Conservation (phyloP, 768 basidiomycete species). For the Fomitopsis pulvina region DNA sequence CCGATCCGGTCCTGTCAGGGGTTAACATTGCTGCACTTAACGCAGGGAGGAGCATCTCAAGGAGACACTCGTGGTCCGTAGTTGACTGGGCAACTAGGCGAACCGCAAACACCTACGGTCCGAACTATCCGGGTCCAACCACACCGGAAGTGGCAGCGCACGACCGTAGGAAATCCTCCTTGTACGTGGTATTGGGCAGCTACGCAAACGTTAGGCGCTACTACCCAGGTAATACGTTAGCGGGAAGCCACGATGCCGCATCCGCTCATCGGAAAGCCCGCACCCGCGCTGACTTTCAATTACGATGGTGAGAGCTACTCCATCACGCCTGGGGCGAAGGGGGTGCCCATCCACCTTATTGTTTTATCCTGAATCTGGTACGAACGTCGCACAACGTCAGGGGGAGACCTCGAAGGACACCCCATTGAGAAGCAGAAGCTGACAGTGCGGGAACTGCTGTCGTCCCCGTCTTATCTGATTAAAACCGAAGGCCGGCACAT, state of each 20-base stretch:
- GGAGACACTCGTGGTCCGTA: too few species aligned
- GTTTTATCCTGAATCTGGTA: slow-evolving; percentile 74
- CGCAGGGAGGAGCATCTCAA: too few species aligned
- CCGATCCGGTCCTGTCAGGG: too few species aligned
- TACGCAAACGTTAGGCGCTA: neutral
- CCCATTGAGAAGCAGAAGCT: slow-evolving; percentile 59
- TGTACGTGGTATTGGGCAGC: neutral
- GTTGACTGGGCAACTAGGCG: neutral
- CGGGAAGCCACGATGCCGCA: slow-evolving; percentile 18
- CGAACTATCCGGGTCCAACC: neutral
- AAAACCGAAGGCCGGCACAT: neutral
- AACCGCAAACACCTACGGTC: neutral
- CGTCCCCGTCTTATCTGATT: slow-evolving; percentile 4
- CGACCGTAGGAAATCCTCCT: neutral
- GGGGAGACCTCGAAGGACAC: slow-evolving; percentile 21
- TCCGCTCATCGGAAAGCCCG: slow-evolving; percentile 53
- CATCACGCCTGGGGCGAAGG: slow-evolving; percentile 50
- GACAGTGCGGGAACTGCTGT: slow-evolving; percentile 36
- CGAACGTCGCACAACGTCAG: slow-evolving; percentile 2
- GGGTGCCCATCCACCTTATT: slow-evolving; percentile 64
- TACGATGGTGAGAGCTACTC: slow-evolving; percentile 55
- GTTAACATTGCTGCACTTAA: too few species aligned
- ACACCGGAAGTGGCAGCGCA: neutral
- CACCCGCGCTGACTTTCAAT: slow-evolving; percentile 63
- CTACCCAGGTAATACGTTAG: neutral